These are phyloP conservation scores for Ilyonectria sp. DNA, from an alignment of 2,329 filamentous ascomycete genomes.

Conservation along the genomic window DNA sequence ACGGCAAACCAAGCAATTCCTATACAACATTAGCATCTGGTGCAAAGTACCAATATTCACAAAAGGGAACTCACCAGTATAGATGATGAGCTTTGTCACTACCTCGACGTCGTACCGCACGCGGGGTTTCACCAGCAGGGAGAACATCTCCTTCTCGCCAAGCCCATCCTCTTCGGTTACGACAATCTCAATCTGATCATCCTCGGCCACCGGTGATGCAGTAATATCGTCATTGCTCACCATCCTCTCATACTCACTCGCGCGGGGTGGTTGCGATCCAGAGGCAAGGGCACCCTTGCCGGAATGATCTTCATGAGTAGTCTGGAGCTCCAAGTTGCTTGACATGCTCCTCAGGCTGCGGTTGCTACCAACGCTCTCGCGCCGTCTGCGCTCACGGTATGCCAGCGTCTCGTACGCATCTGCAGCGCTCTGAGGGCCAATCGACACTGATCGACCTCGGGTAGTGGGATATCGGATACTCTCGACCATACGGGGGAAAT, in stretches of 20 bases:
- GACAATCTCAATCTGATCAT: constrained; percentile 54
- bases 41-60: neutral
- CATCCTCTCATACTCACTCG: constrained; percentile 79
- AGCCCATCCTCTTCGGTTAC: constrained; percentile 63
- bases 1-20: constrained; percentile 88
- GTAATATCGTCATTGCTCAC: constrained; percentile 77
- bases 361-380: constrained; percentile 70
- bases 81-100: constrained; percentile 95
- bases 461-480: constrained; percentile 82
- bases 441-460: constrained; percentile 84
- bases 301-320: constrained; percentile 57
- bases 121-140: constrained; percentile 84
- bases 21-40: constrained; percentile 51
- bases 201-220: constrained; percentile 50
- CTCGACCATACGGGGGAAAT: constrained; percentile 85
- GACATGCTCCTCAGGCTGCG: constrained; percentile 61
- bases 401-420: constrained; percentile 97
- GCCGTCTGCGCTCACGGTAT: constrained; percentile 79
- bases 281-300: constrained; percentile 59
- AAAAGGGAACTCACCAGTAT: constrained; percentile 76
- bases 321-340: constrained; percentile 60
- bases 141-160: constrained; percentile 86
- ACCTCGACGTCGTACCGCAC: constrained; percentile 99
- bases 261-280: constrained; percentile 62
- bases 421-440: constrained; percentile 95